Evolutionary conservation across 805 yeast species (phyloP), one percentile per base, ranked within the genome.

Genomic region (Lipomyces spencermartinsiae): DNA sequence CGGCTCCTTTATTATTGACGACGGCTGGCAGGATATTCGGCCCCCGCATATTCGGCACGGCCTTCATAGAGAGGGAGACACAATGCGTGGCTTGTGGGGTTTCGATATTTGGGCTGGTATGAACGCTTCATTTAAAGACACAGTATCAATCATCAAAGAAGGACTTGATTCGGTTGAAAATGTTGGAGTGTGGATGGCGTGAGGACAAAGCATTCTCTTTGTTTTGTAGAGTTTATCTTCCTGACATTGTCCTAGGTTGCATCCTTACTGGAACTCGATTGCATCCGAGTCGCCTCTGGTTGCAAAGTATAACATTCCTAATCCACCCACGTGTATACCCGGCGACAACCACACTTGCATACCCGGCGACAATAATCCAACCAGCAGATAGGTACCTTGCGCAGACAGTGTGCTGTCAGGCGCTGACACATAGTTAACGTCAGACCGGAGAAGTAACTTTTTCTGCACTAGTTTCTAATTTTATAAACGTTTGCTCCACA

Each of bases 101-200:
- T 59, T 59, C 58, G 62, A 59, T 59, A 16, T 34, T 6, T 46
- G 62, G 58, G 62, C 54, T 9, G 62, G 58, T 22, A 39, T 59
- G 53, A 63, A 34, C 19, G 53, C 29, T 25, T 59, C 62, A 31
- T 34, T 59, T 19, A 46, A 59, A 14, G 58, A 59, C 2, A 59
- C 39, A n/a, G 62, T 59, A 10, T 43, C 51, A 53, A 31, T 59
- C 9, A 14, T 59, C 33, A 59, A 51, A 35, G 62, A 59, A 12
- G 34, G 34, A 19, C 19, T 59, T 9, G 59, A 58, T 31, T 8
- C 58, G 12, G 62, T 59, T 2, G 39, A 39, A 35, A 35, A 59
- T 22, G 62, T 59, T 59, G 62, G 62, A 22, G 62, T 59, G 58
- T 59, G 62, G 62, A 59, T 59, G 62, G 35, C 62, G 58, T 46